phyloP scores from a whole-genome alignment of 352 stramenopile genomes.

The Globisporangium barbulae region DNA sequence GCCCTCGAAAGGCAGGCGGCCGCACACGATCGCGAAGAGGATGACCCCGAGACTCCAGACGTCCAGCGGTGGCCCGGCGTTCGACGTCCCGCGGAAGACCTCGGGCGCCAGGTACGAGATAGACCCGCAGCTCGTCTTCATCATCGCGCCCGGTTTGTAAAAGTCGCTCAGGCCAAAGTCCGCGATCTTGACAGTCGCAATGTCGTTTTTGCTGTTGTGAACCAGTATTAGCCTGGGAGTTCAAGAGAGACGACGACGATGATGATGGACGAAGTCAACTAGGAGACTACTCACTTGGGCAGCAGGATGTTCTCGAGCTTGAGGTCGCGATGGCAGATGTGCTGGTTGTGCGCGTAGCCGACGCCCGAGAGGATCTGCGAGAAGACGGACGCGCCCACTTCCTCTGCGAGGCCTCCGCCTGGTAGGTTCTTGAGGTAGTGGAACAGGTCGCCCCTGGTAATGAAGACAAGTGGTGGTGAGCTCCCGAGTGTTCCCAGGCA shows the following conservation, averaged over 20 bases:
- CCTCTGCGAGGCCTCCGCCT: constrained; percentile 48
- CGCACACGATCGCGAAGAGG: constrained; percentile 82
- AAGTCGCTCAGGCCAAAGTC: neutral
- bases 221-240: neutral
- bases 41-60: constrained; percentile 90
- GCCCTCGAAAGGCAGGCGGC: constrained; percentile 81
- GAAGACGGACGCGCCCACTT: constrained; percentile 62
- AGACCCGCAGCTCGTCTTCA: constrained; percentile 86
- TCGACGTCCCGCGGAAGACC: constrained; percentile 83
- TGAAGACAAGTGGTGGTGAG: neutral
- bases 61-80: constrained; percentile 83
- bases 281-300: constrained; percentile 41
- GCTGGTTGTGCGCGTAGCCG: constrained; percentile 86
- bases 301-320: constrained; percentile 89
- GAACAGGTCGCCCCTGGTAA: constrained; percentile 68
- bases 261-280: neutral
- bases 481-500: neutral
- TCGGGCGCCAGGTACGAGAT: constrained; percentile 87
- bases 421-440: constrained; percentile 74
- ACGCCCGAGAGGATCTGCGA: constrained; percentile 77
- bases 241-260: neutral
- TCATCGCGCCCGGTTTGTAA: constrained; percentile 46
- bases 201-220: constrained; percentile 66
- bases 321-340: constrained; percentile 88
- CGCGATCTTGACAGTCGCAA: constrained; percentile 81